Conservation (phyloP, 768 basidiomycete genomes). For the Nidularia sp. region DNA sequence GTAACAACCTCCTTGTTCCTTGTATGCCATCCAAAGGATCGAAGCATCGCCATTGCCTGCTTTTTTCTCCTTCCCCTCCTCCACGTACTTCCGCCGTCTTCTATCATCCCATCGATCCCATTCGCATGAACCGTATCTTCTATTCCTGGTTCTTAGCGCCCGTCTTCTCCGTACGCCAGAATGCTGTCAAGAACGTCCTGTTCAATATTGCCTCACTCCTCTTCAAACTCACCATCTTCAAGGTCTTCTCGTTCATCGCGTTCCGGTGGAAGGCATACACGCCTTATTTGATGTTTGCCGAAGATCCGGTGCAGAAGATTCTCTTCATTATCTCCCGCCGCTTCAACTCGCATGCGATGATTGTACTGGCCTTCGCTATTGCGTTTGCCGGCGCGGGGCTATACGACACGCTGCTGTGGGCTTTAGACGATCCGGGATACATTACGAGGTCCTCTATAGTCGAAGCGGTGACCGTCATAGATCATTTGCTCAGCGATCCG, state of each 20-base stretch:
- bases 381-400: conserved; percentile 7
- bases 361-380: conserved; percentile 6
- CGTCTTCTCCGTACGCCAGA: conserved; percentile 5
- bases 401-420: conserved; percentile 8
- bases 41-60: too few species aligned
- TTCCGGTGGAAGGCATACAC: conserved; percentile 6
- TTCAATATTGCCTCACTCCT: conserved; percentile 5
- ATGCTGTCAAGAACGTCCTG: conserved; percentile 7
- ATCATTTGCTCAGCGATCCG: conserved; percentile 3
- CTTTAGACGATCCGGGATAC: conserved; percentile 8
- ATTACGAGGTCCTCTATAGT: conserved; percentile 1
- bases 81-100: too few species aligned
- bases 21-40: too few species aligned
- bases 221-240: conserved; percentile 6
- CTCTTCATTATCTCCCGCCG: conserved; percentile 5
- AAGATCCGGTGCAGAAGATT: conserved; percentile 5
- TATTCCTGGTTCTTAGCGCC: conserved; percentile 1
- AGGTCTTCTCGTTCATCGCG: conserved; percentile 6
- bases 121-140: too few species aligned
- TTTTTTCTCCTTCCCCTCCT: too few species aligned
- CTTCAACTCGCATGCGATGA: not conserved
- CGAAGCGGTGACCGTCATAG: not conserved
- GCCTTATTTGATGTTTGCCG: conserved; percentile 8
- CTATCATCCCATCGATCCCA: too few species aligned
- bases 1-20: too few species aligned